Evolutionary conservation across 1,139 yeast genomes (phyloP).

Genomic region (Saccharomyces hybrid): DNA sequence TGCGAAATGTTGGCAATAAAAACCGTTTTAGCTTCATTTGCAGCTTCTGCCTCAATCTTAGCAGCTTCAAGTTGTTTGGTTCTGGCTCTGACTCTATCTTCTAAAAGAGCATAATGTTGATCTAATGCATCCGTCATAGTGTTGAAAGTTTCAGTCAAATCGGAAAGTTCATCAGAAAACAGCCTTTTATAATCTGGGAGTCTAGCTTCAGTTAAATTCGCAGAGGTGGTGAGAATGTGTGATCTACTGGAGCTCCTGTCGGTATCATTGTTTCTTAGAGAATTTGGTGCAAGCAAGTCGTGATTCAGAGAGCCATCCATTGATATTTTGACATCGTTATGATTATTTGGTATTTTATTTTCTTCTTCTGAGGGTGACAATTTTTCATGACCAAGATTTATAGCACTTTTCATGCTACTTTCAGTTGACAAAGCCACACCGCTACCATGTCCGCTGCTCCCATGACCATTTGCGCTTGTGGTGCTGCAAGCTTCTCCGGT

Average conservation of each 20-base stretch:
- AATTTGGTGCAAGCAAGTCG: constrained; percentile 6
- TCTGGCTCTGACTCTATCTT: constrained; percentile 81
- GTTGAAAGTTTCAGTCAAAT: constrained; percentile 80
- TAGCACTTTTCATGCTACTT: not conserved
- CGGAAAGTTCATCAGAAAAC: constrained; percentile 80
- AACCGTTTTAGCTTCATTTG: constrained; percentile 86
- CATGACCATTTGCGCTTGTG: not conserved
- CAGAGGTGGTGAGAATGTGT: constrained; percentile 32
- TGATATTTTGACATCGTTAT: constrained; percentile 3
- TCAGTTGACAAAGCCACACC: not conserved
- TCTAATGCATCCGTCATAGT: constrained; percentile 86
- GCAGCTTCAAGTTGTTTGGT: constrained; percentile 89
- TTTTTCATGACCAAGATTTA: not conserved
- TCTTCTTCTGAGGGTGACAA: constrained; percentile 1
- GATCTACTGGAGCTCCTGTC: constrained; percentile 18
- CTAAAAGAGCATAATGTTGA: constrained; percentile 73
- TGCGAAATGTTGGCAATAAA: constrained; percentile 95
- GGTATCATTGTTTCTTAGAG: constrained; percentile 9
- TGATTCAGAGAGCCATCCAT: constrained; percentile 11
- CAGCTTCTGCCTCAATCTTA: constrained; percentile 76
- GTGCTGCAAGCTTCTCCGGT: too few relatives aligned
- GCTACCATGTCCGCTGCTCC: constrained; percentile 1
- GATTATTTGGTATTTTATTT: not conserved
- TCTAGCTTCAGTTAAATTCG: constrained; percentile 36
- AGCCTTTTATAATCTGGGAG: constrained; percentile 52